Percentiles rank a stretch among this genome's conserved stretches.
Evolutionary conservation across 495 filamentous ascomycete species (phyloP).

Genomic region (Daldinia concentrica): DNA sequence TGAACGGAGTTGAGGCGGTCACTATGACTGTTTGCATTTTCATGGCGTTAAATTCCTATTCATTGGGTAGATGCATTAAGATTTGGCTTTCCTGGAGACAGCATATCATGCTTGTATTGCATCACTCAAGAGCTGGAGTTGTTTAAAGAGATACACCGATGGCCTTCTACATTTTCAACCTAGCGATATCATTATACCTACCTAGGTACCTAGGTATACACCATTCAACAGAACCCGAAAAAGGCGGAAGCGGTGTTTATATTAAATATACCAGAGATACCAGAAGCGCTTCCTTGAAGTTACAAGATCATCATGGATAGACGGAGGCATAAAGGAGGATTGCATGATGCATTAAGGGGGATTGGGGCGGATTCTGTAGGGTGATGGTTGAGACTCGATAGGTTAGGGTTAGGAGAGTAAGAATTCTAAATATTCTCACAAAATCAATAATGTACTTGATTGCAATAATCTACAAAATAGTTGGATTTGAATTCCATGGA

Average conservation of each 20-base stretch:
- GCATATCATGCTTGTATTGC: conserved; percentile 9
- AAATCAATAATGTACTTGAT: not conserved
- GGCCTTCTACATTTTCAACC: conserved; percentile 9
- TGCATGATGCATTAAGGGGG: conserved; percentile 22
- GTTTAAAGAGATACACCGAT: not conserved
- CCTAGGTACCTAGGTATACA: not conserved
- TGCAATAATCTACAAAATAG: not conserved
- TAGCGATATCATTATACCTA: conserved; percentile 9
- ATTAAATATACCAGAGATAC: conserved; percentile 16
- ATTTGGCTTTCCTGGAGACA: conserved; percentile 1
- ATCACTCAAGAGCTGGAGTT: conserved; percentile 22
- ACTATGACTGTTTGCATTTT: conserved; percentile 19
- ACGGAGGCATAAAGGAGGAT: conserved; percentile 13
- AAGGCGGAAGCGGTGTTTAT: conserved; percentile 10
- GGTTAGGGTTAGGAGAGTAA: not conserved
- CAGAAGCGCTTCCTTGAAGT: not conserved
- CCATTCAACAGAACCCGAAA: not conserved
- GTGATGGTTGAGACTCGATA: conserved; percentile 1
- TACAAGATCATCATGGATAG: conserved; percentile 19
- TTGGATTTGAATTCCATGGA: not conserved
- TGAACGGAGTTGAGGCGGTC: conserved; percentile 24
- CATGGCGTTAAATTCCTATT: conserved; percentile 24
- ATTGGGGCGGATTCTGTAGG: not conserved
- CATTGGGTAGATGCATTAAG: conserved; percentile 12
- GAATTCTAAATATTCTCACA: not conserved